phyloP scores from a whole-genome alignment of 345 rosid genomes.

The Mallotus nudiflorus region DNA sequence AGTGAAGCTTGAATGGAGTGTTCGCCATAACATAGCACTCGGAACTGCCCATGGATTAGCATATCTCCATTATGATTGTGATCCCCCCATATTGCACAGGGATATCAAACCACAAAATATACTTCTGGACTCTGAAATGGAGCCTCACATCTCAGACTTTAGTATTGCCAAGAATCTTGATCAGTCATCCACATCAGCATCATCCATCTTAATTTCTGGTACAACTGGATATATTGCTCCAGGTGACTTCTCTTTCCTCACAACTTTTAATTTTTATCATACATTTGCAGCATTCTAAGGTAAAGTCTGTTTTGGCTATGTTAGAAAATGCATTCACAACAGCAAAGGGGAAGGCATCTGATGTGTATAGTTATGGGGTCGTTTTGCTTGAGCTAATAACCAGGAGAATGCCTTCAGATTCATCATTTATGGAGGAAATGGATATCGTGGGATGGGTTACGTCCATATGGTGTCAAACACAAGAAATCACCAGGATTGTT shows the following conservation, averaged over 20 bases:
- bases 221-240: constrained; percentile 93
- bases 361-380: constrained; percentile 31
- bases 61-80: constrained; percentile 76
- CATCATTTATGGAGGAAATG: constrained; percentile 16
- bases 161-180: constrained; percentile 74
- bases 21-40: constrained; percentile 55
- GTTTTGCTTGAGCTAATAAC: constrained; percentile 32
- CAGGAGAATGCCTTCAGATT: constrained; percentile 21
- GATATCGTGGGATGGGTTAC: constrained; percentile 57
- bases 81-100: constrained; percentile 73
- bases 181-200: constrained; percentile 42
- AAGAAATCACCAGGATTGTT: constrained; percentile 35
- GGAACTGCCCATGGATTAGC: constrained; percentile 78
- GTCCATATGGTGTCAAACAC: constrained; percentile 39
- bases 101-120: constrained; percentile 84
- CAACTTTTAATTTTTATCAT: not conserved
- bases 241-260: constrained; percentile 38
- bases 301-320: not conserved
- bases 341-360: constrained; percentile 39
- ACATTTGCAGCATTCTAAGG: not conserved
- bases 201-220: constrained; percentile 42
- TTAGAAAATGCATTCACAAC: constrained; percentile 64
- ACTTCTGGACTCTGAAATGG: constrained; percentile 68
- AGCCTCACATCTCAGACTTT: constrained; percentile 78
- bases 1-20: constrained; percentile 52